These are phyloP conservation scores for Solanum pinnatisectum DNA, from an alignment of 257 asterid genomes.

Conservation along the genomic window DNA sequence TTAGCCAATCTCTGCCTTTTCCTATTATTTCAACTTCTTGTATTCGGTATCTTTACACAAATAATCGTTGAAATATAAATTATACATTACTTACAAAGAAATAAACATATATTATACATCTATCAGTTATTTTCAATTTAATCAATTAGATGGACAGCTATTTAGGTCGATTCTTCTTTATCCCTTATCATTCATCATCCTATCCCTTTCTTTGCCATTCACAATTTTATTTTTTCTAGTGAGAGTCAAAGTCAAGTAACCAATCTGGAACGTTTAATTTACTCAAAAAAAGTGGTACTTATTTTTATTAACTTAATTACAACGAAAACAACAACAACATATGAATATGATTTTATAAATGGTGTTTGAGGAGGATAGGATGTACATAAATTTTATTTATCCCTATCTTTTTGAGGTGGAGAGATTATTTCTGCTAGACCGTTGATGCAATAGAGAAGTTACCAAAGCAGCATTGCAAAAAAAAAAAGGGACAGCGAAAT, in stretches of 20 bases:
- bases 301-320: neutral
- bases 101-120: neutral
- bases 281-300: neutral
- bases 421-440: neutral
- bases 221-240: neutral
- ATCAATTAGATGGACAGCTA: neutral
- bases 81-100: neutral
- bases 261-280: neutral
- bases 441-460: neutral
- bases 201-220: neutral
- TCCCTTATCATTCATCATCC: neutral
- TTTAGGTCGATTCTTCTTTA: neutral
- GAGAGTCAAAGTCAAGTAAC: neutral
- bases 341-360: neutral
- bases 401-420: accelerated
- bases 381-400: neutral
- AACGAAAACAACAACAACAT: accelerated
- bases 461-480: neutral
- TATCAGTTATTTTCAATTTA: neutral
- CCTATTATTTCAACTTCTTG: neutral
- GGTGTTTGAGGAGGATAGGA: accelerated
- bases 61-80: neutral
- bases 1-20: neutral
- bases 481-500: neutral
- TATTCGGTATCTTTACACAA: neutral